Percentiles rank a stretch among this genome's conserved stretches.
These are phyloP conservation scores for Vaccinium macrocarpon DNA, from an alignment of 148 eudicot genomes.

Conservation along the genomic window DNA sequence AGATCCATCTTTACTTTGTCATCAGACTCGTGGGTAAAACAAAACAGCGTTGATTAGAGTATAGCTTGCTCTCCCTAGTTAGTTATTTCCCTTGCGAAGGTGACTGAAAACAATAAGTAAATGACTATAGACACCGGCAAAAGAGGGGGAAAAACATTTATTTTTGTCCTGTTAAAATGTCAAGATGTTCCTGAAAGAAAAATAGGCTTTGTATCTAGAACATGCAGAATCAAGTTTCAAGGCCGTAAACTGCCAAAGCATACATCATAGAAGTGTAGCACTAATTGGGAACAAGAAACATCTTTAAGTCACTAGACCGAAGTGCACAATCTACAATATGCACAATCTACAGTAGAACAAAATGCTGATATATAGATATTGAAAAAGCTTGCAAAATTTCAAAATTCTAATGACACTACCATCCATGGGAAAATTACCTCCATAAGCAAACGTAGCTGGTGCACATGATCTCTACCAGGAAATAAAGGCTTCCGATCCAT, in stretches of 20 bases:
- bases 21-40: not conserved
- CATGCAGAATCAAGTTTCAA: not conserved
- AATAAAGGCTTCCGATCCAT: constrained; percentile 96
- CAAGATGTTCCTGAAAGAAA: not conserved
- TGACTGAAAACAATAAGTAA: not conserved
- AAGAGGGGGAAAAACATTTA: not conserved
- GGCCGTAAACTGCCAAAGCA: not conserved
- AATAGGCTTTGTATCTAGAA: not conserved
- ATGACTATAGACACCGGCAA: not conserved
- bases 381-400: constrained; percentile 5
- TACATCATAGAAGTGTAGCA: not conserved
- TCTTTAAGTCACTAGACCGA: not conserved
- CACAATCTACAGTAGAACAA: not conserved
- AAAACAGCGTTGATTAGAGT: not conserved
- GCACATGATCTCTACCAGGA: constrained; percentile 98
- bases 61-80: not conserved
- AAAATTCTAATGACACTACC: not conserved
- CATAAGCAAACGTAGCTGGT: constrained; percentile 87
- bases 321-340: not conserved
- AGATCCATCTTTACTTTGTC: not conserved
- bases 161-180: too few species aligned
- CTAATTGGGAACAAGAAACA: not conserved
- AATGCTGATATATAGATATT: not conserved
- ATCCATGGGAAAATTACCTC: constrained; percentile 45
- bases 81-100: not conserved